Conservation (phyloP, 2,329 filamentous ascomycete genomes). For the Fusarium lateritium region DNA sequence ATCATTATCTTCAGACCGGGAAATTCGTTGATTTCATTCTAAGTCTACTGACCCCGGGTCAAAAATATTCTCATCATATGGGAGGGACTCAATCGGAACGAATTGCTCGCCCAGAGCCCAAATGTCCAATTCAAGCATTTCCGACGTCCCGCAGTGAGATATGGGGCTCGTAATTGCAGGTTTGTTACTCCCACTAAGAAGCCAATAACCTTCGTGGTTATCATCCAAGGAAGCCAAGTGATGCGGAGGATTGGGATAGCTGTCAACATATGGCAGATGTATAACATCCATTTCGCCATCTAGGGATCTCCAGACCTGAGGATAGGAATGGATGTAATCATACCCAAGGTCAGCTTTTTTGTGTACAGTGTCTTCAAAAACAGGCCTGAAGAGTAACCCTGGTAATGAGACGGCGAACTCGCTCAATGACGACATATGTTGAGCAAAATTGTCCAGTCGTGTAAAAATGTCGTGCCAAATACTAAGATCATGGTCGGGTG, state of each 20-base stretch:
- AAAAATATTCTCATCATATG: no score
- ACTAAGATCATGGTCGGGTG: no score
- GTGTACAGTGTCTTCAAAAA: neutral
- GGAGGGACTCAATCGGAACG: no score
- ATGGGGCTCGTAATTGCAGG: no score
- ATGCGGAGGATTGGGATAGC: fast-evolving
- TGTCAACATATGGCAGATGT: neutral
- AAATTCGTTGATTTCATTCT: no score
- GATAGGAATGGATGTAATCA: neutral
- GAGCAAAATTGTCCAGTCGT: neutral
- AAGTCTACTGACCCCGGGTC: no score
- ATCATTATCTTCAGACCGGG: no score
- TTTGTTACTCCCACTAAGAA: neutral
- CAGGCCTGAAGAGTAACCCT: neutral
- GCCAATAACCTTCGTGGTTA: neutral
- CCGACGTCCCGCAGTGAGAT: no score
- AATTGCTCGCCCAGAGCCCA: no score
- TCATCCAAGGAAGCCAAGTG: neutral
- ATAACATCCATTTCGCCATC: neutral
- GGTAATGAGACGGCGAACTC: neutral
- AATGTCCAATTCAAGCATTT: no score
- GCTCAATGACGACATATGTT: neutral
- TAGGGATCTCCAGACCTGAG: neutral
- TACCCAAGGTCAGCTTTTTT: no score
- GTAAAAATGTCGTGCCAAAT: no score